Conservation (phyloP, 2,329 filamentous ascomycete genomes). For the Xylaria arbuscula region DNA sequence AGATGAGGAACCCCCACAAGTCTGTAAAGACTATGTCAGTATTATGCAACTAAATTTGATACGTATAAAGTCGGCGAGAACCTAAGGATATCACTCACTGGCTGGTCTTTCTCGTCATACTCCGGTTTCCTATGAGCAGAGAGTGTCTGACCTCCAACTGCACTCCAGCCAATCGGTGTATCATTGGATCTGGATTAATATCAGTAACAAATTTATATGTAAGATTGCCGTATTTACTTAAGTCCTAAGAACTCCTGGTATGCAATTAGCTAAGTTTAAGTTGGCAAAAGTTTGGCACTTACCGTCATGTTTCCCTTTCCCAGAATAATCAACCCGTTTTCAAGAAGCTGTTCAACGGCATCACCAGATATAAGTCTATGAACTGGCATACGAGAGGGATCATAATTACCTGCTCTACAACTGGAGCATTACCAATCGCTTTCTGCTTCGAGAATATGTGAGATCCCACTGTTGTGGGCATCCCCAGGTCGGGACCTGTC, state of each 20-base stretch:
- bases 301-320: neutral
- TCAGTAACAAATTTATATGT: too few relatives aligned
- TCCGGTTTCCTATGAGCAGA: neutral
- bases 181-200: neutral
- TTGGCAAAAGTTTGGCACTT: neutral
- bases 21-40: neutral
- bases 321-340: neutral
- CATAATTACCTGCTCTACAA: neutral
- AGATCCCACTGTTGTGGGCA: neutral
- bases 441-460: neutral
- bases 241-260: neutral
- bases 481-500: neutral
- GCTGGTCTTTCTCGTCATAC: neutral
- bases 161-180: neutral
- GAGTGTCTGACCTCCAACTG: neutral
- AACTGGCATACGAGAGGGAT: neutral
- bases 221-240: neutral
- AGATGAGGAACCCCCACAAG: slow-evolving; percentile 5
- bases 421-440: neutral
- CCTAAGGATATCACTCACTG: neutral
- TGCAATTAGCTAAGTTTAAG: neutral
- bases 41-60: neutral
- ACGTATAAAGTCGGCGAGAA: neutral
- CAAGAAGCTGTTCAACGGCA: neutral
- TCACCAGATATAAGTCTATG: too few relatives aligned